phyloP scores from a whole-genome alignment of 352 stramenopile genomes.

The Phytophthora kernoviae region DNA sequence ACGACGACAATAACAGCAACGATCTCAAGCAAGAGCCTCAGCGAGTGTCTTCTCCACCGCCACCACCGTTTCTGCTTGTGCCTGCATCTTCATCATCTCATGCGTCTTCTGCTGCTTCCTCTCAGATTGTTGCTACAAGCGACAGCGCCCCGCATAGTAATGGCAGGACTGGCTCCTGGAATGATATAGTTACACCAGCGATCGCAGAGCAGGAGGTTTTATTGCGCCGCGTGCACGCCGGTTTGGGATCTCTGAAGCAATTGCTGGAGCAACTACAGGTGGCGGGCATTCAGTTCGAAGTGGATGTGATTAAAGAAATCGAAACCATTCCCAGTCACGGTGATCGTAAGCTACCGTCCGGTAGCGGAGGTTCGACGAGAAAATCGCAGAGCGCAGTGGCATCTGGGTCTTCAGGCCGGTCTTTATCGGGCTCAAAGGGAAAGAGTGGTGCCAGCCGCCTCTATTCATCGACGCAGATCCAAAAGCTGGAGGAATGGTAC shows the following conservation, averaged over 20 bases:
- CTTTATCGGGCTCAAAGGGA: constrained; percentile 48
- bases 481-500: constrained; percentile 91
- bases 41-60: constrained; percentile 20
- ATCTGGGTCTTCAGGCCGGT: constrained; percentile 38
- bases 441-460: constrained; percentile 84
- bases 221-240: constrained; percentile 59
- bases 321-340: constrained; percentile 57
- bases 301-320: constrained; percentile 83
- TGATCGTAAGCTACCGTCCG: constrained; percentile 48
- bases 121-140: constrained; percentile 38
- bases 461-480: constrained; percentile 88
- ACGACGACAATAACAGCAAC: constrained; percentile 14
- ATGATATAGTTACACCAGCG: constrained; percentile 10
- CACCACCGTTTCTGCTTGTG: constrained; percentile 52
- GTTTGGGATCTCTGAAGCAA: constrained; percentile 70
- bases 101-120: constrained; percentile 36
- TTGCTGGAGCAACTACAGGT: constrained; percentile 82
- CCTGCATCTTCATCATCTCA: constrained; percentile 38
- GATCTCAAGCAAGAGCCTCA: constrained; percentile 13
- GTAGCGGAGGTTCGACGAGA: constrained; percentile 16
- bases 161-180: constrained; percentile 17
- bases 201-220: constrained; percentile 47
- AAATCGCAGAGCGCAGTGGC: constrained; percentile 33
- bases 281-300: constrained; percentile 80
- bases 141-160: constrained; percentile 30